A percentile compares a stretch with the other conserved stretches of the same genome.
Conservation (phyloP, 768 basidiomycete genomes). For the Lyophyllum semitale region DNA sequence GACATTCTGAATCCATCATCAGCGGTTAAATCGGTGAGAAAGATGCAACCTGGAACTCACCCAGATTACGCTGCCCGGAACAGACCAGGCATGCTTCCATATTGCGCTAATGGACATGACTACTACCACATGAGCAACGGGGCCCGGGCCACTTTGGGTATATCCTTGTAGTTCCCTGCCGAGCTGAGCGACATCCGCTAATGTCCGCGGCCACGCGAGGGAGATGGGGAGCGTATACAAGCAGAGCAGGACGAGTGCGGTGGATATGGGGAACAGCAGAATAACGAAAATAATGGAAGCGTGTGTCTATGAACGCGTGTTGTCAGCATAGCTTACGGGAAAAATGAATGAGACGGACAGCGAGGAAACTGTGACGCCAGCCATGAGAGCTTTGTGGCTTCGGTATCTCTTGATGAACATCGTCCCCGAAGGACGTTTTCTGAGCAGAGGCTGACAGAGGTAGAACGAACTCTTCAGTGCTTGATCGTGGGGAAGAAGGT, state of each 20-base stretch:
- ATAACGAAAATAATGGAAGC: slow-evolving; percentile 34
- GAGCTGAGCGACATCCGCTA: slow-evolving; percentile 74
- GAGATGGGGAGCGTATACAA: slow-evolving; percentile 82
- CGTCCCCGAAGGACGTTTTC: slow-evolving; percentile 44
- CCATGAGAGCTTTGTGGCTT: slow-evolving; percentile 24
- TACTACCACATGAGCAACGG: slow-evolving; percentile 75
- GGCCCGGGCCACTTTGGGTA: slow-evolving; percentile 65
- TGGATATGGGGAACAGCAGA: slow-evolving; percentile 64
- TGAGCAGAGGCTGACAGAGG: slow-evolving; percentile 51
- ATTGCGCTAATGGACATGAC: slow-evolving; percentile 83
- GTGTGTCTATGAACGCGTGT: slow-evolving; percentile 13
- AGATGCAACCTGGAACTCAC: slow-evolving; percentile 42
- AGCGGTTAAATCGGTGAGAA: slow-evolving; percentile 11
- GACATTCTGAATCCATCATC: slow-evolving; percentile 64
- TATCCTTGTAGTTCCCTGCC: slow-evolving; percentile 79
- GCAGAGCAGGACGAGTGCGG: slow-evolving; percentile 67
- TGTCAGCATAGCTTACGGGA: slow-evolving; percentile 10
- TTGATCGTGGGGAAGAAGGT: slow-evolving; percentile 46
- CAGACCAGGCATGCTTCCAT: slow-evolving; percentile 98
- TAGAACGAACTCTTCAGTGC: slow-evolving; percentile 48
- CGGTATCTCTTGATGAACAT: slow-evolving; percentile 34
- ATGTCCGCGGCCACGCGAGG: slow-evolving; percentile 73
- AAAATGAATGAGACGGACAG: slow-evolving; percentile 28
- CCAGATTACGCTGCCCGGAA: slow-evolving; percentile 93
- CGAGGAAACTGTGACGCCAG: slow-evolving; percentile 27